These are phyloP conservation scores for Microdochium nivale DNA, from an alignment of 2,329 filamentous ascomycete genomes.

Conservation along the genomic window DNA sequence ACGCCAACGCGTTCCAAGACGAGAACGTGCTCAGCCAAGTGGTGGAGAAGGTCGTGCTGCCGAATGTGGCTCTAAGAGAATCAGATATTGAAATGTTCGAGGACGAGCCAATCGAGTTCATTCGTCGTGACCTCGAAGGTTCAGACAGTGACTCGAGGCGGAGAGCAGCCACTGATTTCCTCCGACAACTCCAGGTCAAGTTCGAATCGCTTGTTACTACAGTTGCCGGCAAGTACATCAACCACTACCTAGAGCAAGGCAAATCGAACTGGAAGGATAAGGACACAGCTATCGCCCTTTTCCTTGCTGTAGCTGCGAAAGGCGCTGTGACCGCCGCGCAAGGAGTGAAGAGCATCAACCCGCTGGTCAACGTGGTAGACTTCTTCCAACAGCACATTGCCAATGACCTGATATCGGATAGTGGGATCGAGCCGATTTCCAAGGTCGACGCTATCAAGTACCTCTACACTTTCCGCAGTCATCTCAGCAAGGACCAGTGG, in stretches of 20 bases:
- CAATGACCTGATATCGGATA: slow-evolving; percentile 68
- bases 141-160: slow-evolving; percentile 92
- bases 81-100: slow-evolving; percentile 95
- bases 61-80: slow-evolving; percentile 84
- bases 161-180: slow-evolving; percentile 88
- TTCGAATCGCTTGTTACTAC: slow-evolving; percentile 79
- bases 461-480: slow-evolving; percentile 92
- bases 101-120: slow-evolving; percentile 98
- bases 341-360: slow-evolving; percentile 85
- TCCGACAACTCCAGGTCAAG: slow-evolving; percentile 79
- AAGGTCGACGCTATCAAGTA: slow-evolving; percentile 99
- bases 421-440: slow-evolving; percentile 69
- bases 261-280: slow-evolving; percentile 92
- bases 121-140: slow-evolving; percentile 86
- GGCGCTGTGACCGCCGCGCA: slow-evolving; percentile 79
- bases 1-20: slow-evolving; percentile 80
- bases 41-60: slow-evolving; percentile 90
- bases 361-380: slow-evolving; percentile 79
- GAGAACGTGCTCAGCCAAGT: slow-evolving; percentile 74
- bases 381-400: slow-evolving; percentile 94
- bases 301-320: slow-evolving; percentile 88
- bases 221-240: slow-evolving; percentile 81
- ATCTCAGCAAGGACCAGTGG: slow-evolving; percentile 89
- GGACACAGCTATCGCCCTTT: slow-evolving; percentile 96
- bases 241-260: slow-evolving; percentile 73